Percentiles rank a stretch among this genome's conserved stretches.
Evolutionary conservation across 192 early-diverging fungal species (phyloP).

Genomic region (Rhizophlyctis rosea): DNA sequence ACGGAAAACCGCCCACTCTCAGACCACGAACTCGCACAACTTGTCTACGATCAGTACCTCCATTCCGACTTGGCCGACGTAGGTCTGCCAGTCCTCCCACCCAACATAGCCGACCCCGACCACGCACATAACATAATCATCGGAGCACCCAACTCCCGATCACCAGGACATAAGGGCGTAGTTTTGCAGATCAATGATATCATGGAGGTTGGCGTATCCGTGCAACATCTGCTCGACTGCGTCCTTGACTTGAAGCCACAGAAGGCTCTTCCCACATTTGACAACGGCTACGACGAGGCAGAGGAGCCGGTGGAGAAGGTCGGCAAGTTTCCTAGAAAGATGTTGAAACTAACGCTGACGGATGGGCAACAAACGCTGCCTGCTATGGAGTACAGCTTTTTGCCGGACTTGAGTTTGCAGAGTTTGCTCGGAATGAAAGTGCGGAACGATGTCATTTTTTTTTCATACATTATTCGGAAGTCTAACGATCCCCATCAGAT

Average conservation of each 20-base stretch:
- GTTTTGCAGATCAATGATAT: slow-evolving; percentile 25
- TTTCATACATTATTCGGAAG: neutral
- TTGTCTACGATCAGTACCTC: slow-evolving; percentile 14
- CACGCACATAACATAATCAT: slow-evolving; percentile 14
- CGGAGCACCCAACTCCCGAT: neutral
- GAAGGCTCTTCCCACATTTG: slow-evolving; percentile 6
- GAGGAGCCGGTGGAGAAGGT: neutral
- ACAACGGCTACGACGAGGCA: neutral
- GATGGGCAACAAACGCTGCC: slow-evolving; percentile 17
- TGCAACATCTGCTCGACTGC: slow-evolving; percentile 8
- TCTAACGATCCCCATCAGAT: slow-evolving; percentile 3
- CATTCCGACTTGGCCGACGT: slow-evolving; percentile 12
- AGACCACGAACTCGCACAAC: neutral
- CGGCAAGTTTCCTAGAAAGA: slow-evolving; percentile 18
- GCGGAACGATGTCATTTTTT: neutral
- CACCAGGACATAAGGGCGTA: neutral
- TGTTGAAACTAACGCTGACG: slow-evolving; percentile 8
- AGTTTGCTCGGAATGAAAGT: slow-evolving; percentile 19
- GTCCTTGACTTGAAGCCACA: slow-evolving; percentile 23
- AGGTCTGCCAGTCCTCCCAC: neutral
- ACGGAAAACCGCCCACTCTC: neutral
- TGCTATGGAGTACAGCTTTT: slow-evolving; percentile 19
- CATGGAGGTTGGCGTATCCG: slow-evolving; percentile 21
- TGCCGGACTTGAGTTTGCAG: slow-evolving; percentile 11
- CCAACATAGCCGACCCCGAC: neutral